phyloP scores from a whole-genome alignment of 768 basidiomycete genomes.

The Lyophyllum atratum region DNA sequence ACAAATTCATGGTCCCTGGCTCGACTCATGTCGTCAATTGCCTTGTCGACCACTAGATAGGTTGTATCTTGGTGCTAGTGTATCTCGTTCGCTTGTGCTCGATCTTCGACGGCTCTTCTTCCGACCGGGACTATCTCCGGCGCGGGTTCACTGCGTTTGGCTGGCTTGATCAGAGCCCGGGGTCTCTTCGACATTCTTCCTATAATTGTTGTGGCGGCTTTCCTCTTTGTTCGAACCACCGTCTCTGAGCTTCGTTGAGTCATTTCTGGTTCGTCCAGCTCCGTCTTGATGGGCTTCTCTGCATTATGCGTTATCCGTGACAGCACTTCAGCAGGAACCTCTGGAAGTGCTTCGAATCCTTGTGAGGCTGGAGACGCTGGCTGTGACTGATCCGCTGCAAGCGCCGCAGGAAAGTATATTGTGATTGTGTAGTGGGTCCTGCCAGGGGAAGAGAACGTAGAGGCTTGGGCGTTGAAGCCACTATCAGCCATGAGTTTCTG shows the following conservation, averaged over 20 bases:
- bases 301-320: not conserved
- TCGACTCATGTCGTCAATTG: too few species aligned
- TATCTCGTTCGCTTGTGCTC: too few species aligned
- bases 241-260: not conserved
- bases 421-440: not conserved
- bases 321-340: not conserved
- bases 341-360: not conserved
- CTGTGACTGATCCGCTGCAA: not conserved
- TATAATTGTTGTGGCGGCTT: not conserved
- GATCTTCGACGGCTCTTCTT: too few species aligned
- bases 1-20: too few species aligned
- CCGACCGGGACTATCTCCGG: not conserved
- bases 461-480: not conserved
- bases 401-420: not conserved
- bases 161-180: not conserved
- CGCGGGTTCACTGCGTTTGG: not conserved
- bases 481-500: conserved; percentile 1
- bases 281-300: not conserved
- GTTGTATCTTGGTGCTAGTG: too few species aligned
- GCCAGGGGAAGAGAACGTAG: not conserved
- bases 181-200: not conserved
- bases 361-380: not conserved
- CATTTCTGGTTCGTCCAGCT: not conserved
- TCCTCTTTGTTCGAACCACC: not conserved
- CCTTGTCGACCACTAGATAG: too few species aligned